Evolutionary conservation across 1,139 yeast genomes (phyloP), one percentile per base, ranked within the genome.

Genomic region (Hyphopichia fennica): DNA sequence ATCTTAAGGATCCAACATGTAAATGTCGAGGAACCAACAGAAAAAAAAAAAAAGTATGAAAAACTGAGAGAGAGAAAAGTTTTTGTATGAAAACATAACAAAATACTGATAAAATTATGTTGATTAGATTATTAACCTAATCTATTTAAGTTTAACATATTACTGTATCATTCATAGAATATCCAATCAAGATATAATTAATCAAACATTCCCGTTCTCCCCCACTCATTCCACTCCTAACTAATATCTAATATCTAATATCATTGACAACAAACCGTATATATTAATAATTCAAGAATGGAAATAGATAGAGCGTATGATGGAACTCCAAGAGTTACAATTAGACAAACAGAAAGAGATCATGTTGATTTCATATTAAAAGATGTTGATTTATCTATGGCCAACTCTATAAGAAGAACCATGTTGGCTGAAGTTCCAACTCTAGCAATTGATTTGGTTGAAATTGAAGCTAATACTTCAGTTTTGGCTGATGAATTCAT

Each of bases 381-480:
- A 43, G 90, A 89, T 57, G 95, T 90, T 38, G 98, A 93, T 59
- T 67, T 95, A 48, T 81, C 97, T 46, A 74, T 93, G 59, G 99
- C 99, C 20, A 95, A 95, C 73, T 87, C 99, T 23, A 57, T 95
- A 31, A 79, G 99, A 56, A 77, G 99, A 61, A 81, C 87, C 39
- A 90, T 95, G 88, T 77, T 93, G 50, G 91, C 97, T 1, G 99
- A 95, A 65, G 95, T 93, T 42, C 99, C 99, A 25, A 93, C 99
- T 1, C 63, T 84, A 52, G 98, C 99, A 42, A 91, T 95, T 48
- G 99, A 95, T 62, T 79, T 93, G 51, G 99, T 95, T 41, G 99
- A 95, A 63, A 86, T 95, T 49, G 96, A 90, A 57, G 82, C 81
- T 46, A 93, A 93, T 67, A 89, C 99, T 1, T 84, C 96, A 15